These are phyloP conservation scores for Colletotrichum lentis DNA, from an alignment of 2,329 filamentous ascomycete genomes.

Conservation along the genomic window DNA sequence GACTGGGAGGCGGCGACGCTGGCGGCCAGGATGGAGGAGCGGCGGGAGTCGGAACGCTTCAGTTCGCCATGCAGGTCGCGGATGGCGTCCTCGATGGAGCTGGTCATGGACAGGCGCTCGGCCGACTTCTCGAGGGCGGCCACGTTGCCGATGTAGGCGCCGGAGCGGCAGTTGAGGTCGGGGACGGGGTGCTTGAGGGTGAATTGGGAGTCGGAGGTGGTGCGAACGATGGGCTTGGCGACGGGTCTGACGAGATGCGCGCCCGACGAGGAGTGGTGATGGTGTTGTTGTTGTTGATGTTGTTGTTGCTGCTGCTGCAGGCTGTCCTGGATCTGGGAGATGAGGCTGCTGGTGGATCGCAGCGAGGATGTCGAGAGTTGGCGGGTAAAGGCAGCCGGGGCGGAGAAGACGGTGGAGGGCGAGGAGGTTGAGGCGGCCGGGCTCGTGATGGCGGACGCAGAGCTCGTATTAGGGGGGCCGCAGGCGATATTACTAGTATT, in stretches of 20 bases:
- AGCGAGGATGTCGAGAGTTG: constrained; percentile 28
- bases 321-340: constrained; percentile 40
- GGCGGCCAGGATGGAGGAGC: constrained; percentile 67
- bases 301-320: constrained; percentile 35
- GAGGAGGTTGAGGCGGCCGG: constrained; percentile 24
- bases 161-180: constrained; percentile 68
- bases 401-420: constrained; percentile 26
- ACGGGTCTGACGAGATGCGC: constrained; percentile 17
- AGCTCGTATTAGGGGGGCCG: constrained; percentile 30
- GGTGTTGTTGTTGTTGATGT: constrained; percentile 21
- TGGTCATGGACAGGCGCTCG: constrained; percentile 76
- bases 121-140: constrained; percentile 78
- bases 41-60: constrained; percentile 73
- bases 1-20: constrained; percentile 46
- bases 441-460: constrained; percentile 23
- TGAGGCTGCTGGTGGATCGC: constrained; percentile 36
- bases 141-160: constrained; percentile 72
- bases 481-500: constrained; percentile 4
- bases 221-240: constrained; percentile 57
- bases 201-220: constrained; percentile 54
- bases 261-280: constrained; percentile 23
- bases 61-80: constrained; percentile 75
- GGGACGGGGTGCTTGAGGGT: constrained; percentile 67
- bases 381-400: constrained; percentile 30
- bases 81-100: constrained; percentile 81